Conservation (phyloP, 2,329 filamentous ascomycete genomes). For the Cytospora mali region DNA sequence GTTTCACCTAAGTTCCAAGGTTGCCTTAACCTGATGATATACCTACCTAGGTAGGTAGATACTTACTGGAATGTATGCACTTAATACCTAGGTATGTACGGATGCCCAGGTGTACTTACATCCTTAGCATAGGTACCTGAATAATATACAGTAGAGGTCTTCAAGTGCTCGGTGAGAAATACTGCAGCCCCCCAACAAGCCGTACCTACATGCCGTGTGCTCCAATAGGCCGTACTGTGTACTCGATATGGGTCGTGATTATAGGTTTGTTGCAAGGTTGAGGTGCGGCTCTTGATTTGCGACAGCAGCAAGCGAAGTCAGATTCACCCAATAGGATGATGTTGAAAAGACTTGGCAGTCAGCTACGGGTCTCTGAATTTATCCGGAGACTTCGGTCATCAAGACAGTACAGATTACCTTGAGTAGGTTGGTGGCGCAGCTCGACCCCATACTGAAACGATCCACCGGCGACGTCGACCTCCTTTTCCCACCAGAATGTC, state of each 20-base stretch:
- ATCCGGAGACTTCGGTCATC: background rate
- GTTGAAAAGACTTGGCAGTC: background rate
- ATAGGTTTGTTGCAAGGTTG: background rate
- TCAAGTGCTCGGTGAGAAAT: no score
- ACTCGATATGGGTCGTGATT: background rate
- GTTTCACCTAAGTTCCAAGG: no score
- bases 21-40: no score
- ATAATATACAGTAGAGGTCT: no score
- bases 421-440: constrained; percentile 1
- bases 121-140: no score
- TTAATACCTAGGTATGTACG: no score
- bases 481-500: background rate
- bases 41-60: no score
- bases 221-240: background rate
- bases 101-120: no score
- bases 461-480: constrained; percentile 3
- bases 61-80: no score
- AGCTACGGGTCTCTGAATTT: background rate
- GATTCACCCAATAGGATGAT: no score
- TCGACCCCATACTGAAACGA: background rate
- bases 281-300: background rate
- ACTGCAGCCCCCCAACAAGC: no score
- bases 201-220: no score
- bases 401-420: background rate
- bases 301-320: background rate